Base-by-base conservation (phyloP, 2,329 filamentous ascomycete species). In the Sphaerostilbella broomeana region DNA sequence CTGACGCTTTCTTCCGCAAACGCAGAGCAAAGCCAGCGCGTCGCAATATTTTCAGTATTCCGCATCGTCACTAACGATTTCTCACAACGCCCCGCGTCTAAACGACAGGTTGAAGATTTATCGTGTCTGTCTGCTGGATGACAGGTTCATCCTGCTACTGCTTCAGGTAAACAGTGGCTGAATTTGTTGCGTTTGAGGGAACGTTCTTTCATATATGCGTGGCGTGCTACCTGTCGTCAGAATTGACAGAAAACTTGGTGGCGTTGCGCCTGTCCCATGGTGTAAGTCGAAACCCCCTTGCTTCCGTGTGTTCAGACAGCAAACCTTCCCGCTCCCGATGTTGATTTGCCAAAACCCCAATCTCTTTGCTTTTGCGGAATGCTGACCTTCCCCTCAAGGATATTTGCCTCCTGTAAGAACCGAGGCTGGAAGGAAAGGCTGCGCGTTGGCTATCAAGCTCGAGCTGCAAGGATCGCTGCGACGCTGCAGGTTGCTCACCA, bases 251-350 rank as follows among this genome's bases (percentile, higher is more conserved):
- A 13, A 22, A 24, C 11, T 9, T 7, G 11, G 17, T 11, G 10
- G 35, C 10, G 19, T 22, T 21, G 35, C 20, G n/a, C 21, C 16
- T 10, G 10, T 33, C 11, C 22, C 12, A 29, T 30, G 30, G 27
- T 35, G 38, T 40, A 40, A 40, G 38, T 35, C 25, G 16, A 9
- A n/a, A 3, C 25, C 18, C 36, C 38, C 31, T 35, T 40, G 38
- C 31, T 19, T 35, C 13, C 5, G 16, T 29, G 25, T 30, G 13
- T 22, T 25, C n/a, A 9, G 29, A 16, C n/a, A 27, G 36, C 19
- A 11, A 38, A 24, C 19, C 25, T 24, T 15, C 29, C 5, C 15
- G 17, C 16, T 22, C 13, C 15, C n/a, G 20, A 13, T 8, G 24
- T 8, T n/a, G 19, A 27, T 15, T n/a, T 5, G 11, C 18, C 20